Base-by-base conservation (phyloP, 495 filamentous ascomycete species). In the Podospora anserina region DNA sequence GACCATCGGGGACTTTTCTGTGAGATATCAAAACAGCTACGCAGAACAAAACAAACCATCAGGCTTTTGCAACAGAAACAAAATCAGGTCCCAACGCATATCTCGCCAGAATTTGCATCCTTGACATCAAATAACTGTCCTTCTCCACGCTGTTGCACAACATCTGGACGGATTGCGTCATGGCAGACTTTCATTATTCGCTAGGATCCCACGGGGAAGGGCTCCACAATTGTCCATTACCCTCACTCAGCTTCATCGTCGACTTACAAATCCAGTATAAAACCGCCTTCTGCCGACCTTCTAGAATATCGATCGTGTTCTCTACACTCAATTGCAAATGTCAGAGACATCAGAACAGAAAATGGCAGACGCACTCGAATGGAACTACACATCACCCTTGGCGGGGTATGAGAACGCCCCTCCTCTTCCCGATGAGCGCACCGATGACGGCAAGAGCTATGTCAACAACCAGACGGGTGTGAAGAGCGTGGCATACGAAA, bases 401-500 rank as follows among this genome's bases (percentile, higher is more conserved):
- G 82, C 81, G 66, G 90, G 89, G 5, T 92, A 89, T 69, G 88
- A 91, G 67, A 79, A 84, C 59, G 79, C 84, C 16, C 81, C 87
- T 28, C 85, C 89, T 9, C 83, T 93, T 0, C 79, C 89, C 9
- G 75, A 84, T 71, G 90, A 91, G 75, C 83, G 82, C 75, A 71
- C 76, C 64, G 86, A 86, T 16, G 90, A 93, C 74, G 89, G 88
- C 68, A 92, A 92, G 73, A 89, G 85, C 55, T 81, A 85, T 69
- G 79, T 80, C 55, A 92, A 92, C 69, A 85, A 84, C 0, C 79
- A 84, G 62, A 83, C 82, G 15, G 86, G 82, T 9, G 75, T 80
- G 1, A 74, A 86, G 56, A 92, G 89, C 74, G 80, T 82, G 68
- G 84, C 88, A 20, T 94, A 93, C 70, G 80, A 87, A 28, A 78